Evolutionary conservation across 129 eudicot genomes (phyloP).

Genomic region (Escallonia rubra): DNA sequence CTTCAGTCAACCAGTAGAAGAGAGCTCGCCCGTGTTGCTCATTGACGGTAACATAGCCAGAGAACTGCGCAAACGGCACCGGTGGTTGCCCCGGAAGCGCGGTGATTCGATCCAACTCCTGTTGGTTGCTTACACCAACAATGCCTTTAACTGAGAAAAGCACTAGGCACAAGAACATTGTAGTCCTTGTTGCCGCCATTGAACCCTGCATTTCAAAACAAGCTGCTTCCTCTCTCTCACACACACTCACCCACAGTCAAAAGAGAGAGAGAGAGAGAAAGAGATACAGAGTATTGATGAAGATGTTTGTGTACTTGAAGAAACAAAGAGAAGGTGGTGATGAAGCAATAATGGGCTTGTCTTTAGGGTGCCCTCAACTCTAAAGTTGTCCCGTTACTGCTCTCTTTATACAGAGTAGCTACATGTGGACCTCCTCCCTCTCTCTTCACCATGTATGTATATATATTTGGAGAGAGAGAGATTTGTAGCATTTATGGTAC

Average conservation of each 20-base stretch:
- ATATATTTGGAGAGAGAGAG: too few species aligned
- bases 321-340: background rate
- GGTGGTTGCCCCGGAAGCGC: constrained; percentile 79
- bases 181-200: background rate
- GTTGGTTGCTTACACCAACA: constrained; percentile 26
- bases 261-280: background rate
- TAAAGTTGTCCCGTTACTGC: too few species aligned
- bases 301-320: too few species aligned
- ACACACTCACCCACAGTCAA: background rate
- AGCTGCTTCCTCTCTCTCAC: background rate
- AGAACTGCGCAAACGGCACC: constrained; percentile 68
- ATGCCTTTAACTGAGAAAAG: constrained; percentile 9
- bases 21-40: constrained; percentile 66
- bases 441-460: too few species aligned
- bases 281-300: background rate
- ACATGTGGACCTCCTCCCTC: too few species aligned
- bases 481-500: too few species aligned
- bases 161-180: constrained; percentile 17
- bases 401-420: too few species aligned
- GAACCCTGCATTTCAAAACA: background rate
- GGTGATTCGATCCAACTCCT: constrained; percentile 55
- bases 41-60: constrained; percentile 81
- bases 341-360: background rate
- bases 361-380: too few species aligned
- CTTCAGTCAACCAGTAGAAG: constrained; percentile 88